phyloP scores from a whole-genome alignment of 2,329 filamentous ascomycete genomes.

The Paecilomyces sp. region DNA sequence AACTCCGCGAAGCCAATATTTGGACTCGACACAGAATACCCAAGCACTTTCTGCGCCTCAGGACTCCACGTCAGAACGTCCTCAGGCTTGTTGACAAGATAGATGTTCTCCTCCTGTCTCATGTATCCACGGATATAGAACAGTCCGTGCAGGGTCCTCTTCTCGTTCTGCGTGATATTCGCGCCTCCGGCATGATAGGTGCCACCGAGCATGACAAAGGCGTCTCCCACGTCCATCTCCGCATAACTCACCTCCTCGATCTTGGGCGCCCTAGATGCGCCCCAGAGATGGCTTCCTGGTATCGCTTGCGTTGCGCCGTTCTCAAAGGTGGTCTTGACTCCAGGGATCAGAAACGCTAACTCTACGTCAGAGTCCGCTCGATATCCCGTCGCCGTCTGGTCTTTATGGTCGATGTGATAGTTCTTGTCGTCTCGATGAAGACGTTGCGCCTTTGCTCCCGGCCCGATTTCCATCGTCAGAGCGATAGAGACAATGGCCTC shows the following conservation, averaged over 20 bases:
- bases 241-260: slow-evolving; percentile 33
- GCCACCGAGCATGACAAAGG: slow-evolving; percentile 33
- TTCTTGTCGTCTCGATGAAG: slow-evolving; percentile 34
- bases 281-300: slow-evolving; percentile 36
- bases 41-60: background rate
- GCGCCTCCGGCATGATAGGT: slow-evolving; percentile 36
- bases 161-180: slow-evolving; percentile 21
- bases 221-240: slow-evolving; percentile 35
- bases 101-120: background rate
- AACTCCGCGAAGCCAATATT: background rate
- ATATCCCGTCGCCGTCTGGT: slow-evolving; percentile 32
- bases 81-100: background rate
- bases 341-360: slow-evolving; percentile 16
- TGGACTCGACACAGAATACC: background rate
- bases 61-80: background rate
- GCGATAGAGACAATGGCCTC: slow-evolving; percentile 16
- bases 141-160: background rate
- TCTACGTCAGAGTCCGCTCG: slow-evolving; percentile 16
- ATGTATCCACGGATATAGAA: background rate
- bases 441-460: slow-evolving; percentile 33
- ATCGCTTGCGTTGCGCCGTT: slow-evolving; percentile 39
- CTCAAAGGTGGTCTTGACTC: slow-evolving; percentile 34
- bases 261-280: slow-evolving; percentile 26
- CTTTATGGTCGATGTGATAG: slow-evolving; percentile 22
- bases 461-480: slow-evolving; percentile 20